Evolutionary conservation across 2,329 filamentous ascomycete species (phyloP), one percentile per base, ranked within the genome.

Genomic region (Bipolaris victoriae): DNA sequence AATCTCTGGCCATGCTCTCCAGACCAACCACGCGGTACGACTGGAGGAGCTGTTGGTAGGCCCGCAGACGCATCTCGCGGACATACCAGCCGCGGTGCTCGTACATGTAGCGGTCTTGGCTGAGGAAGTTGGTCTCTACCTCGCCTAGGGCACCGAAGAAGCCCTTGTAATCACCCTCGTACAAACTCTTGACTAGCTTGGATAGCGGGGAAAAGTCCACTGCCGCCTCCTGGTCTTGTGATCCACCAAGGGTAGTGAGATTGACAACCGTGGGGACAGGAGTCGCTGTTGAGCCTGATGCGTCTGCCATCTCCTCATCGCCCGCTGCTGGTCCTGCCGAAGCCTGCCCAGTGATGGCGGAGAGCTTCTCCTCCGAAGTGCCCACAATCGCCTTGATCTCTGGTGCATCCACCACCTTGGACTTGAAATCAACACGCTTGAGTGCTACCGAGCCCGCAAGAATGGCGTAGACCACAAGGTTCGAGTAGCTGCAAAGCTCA

Each of bases 51-150:
- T 99, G 95, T 78, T 97, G 92, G 81, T 99, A 99, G 35, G 92
- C 94, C 57, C 94, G 89, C 65, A 98, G 86, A 56, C 95, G 89
- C 95, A 99, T 99, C 84, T 99, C 95, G 49, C 95, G 90, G 68
- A 99, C 94, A 77, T 95, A 98, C 94, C 95, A 99, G 72, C 88
- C 88, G 77, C 91, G 91, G 82, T 99, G 95, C 83, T 99, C 95
- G 74, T 92, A 90, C 55, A 99, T 85, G 79, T 98, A 97, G 57
- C 95, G 90, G 75, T 99, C 95, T 76, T 95, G 91, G 66, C 88
- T 92, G 65, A 99, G 83, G 83, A 99, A 99, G 70, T 89, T 88
- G 78, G 96, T 92, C 81, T 99, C 95, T 1, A 98, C 95, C 10
- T 88, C 85, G 20, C 91, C 93, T 26, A 99, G 84, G 5, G 93